Base-by-base conservation (phyloP, 1,284 basidiomycete species). In the Thelephora terrestris region DNA sequence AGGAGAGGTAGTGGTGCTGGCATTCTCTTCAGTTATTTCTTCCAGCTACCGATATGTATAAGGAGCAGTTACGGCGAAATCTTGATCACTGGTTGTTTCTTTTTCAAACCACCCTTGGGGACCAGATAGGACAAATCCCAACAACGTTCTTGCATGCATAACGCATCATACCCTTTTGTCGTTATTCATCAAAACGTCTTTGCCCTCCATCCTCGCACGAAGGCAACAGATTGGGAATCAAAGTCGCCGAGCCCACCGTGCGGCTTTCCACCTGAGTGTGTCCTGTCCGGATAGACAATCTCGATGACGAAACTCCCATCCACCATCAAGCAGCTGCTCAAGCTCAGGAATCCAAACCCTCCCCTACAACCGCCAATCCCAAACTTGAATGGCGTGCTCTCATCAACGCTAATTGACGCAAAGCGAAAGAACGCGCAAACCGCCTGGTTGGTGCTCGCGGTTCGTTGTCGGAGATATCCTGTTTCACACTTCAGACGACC, bases 381-480 rank as follows among this genome's bases (percentile, higher is more conserved):
- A 14, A 69, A 64, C 51, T 67, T 91, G n/a, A 70, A 76, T 53
- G 65, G 60, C 23, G 67, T 86, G 25, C 78, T 90, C 57, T 60
- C 69, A 10, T 70, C 68, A 48, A 78, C 88, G 21, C 73, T 74
- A 55, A 67, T 68, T 27, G 79, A 84, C 59, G 89, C 89, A 27
- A 70, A 70, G 56, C 61, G 67, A 46, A 76, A 74, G 49, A 78
- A 78, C 16, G 86, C 78, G 20, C 80, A 82, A 67, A 83, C 76
- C 17, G 86, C 85, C 36, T 93, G 89, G 91, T 70, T 93, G 18
- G 89, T 89, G 36, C 71, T 93, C 24, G 75, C 85, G 54, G 89
- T 86, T 62, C 63, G 78, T 53, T 18, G 23, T 24, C 21, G 37
- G 24, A 24, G 38, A n/a, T 21, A 27, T 32, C 20, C 32, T 37